Evolutionary conservation across 192 early-diverging fungal species (phyloP).

Genomic region (Coemansia sp.): DNA sequence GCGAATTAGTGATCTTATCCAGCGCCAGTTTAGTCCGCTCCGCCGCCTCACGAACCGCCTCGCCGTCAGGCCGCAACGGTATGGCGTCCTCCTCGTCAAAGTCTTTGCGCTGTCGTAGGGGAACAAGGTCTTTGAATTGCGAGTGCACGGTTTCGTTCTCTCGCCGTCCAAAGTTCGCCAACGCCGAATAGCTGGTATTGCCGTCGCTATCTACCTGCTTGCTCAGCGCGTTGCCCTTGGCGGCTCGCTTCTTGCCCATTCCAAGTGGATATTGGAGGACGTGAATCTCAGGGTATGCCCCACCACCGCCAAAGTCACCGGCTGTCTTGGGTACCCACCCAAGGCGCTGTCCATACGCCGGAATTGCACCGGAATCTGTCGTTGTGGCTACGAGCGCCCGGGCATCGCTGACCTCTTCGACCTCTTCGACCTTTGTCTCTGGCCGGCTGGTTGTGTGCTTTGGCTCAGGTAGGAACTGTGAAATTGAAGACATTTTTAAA

Average conservation of each 20-base stretch:
- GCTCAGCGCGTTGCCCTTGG: constrained; percentile 64
- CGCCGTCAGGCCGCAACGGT: constrained; percentile 76
- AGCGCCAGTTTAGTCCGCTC: constrained; percentile 90
- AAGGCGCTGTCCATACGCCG: constrained; percentile 79
- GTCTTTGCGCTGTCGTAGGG: constrained; percentile 68
- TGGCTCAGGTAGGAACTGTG: constrained; percentile 54
- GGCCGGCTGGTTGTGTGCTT: constrained; percentile 21
- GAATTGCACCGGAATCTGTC: constrained; percentile 31
- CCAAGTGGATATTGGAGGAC: constrained; percentile 92
- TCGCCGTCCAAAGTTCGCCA: constrained; percentile 78
- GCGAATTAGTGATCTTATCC: constrained; percentile 67
- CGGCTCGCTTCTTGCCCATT: constrained; percentile 77
- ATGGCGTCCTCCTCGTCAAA: constrained; percentile 67
- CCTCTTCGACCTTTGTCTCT: neutral
- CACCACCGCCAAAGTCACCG: constrained; percentile 95
- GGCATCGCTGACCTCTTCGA: neutral
- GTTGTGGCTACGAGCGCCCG: neutral
- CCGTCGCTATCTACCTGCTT: constrained; percentile 91
- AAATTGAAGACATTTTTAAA: constrained; percentile 46
- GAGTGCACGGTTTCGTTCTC: constrained; percentile 79
- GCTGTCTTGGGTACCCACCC: constrained; percentile 78
- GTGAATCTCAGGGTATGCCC: constrained; percentile 95
- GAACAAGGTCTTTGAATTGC: constrained; percentile 79
- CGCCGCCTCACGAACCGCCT: constrained; percentile 75
- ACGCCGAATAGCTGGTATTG: constrained; percentile 85